These are phyloP conservation scores for Udeniomyces megalosporus DNA, from an alignment of 768 basidiomycete genomes.

Conservation along the genomic window DNA sequence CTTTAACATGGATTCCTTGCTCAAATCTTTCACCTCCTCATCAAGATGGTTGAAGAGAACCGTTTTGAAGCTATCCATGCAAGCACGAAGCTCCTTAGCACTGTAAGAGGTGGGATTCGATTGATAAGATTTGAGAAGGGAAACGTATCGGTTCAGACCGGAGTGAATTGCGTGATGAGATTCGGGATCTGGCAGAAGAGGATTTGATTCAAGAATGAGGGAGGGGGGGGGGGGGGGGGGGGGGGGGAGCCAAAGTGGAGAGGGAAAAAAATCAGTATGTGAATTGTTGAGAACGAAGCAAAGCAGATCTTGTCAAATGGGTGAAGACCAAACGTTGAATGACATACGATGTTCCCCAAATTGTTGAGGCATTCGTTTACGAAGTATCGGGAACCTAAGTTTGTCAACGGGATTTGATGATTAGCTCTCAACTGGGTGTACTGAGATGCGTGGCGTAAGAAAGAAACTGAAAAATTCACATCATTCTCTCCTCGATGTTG, in stretches of 20 bases:
- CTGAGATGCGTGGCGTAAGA: too few species aligned
- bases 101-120: background rate
- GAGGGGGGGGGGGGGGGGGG: background rate
- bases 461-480: background rate
- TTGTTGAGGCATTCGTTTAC: background rate
- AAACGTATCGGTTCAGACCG: background rate
- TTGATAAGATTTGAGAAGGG: background rate
- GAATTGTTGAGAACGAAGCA: background rate
- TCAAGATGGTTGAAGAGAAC: constrained; percentile 8
- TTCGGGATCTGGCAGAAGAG: constrained; percentile 5
- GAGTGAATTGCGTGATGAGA: constrained; percentile 10
- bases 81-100: background rate
- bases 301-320: too few species aligned
- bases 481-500: background rate
- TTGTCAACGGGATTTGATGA: background rate
- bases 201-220: too few species aligned
- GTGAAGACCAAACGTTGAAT: too few species aligned
- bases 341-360: background rate
- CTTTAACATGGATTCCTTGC: constrained; percentile 1
- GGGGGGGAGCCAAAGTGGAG: background rate
- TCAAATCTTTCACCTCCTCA: constrained; percentile 5
- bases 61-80: constrained; percentile 1
- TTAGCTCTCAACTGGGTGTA: background rate
- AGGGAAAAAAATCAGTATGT: background rate
- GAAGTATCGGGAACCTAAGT: background rate